Evolutionary conservation across 495 filamentous ascomycete species (phyloP).

Genomic region (Penicillium paxilli): DNA sequence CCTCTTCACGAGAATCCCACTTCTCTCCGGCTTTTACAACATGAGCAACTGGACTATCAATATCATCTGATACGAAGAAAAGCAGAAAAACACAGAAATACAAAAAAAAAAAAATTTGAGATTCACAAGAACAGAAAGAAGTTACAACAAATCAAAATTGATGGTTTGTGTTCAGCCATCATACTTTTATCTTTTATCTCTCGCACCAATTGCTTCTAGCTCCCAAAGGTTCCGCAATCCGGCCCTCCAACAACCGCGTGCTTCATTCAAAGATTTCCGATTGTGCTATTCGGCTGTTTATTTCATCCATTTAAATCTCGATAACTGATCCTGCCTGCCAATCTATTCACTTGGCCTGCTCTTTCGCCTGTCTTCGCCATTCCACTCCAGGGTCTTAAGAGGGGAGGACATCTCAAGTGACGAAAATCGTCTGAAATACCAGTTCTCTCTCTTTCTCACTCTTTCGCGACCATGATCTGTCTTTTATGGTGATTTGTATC

Average conservation of each 20-base stretch:
- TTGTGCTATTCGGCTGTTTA: background rate
- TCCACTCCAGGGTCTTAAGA: background rate
- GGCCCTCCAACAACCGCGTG: background rate
- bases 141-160: background rate
- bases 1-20: too few relatives aligned
- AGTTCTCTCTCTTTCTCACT: slow-evolving; percentile 2
- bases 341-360: slow-evolving; percentile 22
- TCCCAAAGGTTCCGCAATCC: too few relatives aligned
- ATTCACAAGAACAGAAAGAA: background rate
- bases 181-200: background rate
- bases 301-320: slow-evolving; percentile 15
- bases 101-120: background rate
- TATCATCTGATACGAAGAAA: too few relatives aligned
- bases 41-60: too few relatives aligned
- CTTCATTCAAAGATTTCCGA: background rate
- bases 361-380: slow-evolving; percentile 2
- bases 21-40: too few relatives aligned
- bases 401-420: slow-evolving; percentile 7
- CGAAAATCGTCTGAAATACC: slow-evolving; percentile 5
- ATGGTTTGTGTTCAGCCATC: background rate
- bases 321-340: slow-evolving; percentile 8
- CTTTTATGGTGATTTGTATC: slow-evolving; percentile 22
- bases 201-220: background rate
- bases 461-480: slow-evolving; percentile 12
- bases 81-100: background rate